Evolutionary conservation across 1,284 basidiomycete species (phyloP), one percentile per base, ranked within the genome.

Genomic region (Phenoliferia sp.): DNA sequence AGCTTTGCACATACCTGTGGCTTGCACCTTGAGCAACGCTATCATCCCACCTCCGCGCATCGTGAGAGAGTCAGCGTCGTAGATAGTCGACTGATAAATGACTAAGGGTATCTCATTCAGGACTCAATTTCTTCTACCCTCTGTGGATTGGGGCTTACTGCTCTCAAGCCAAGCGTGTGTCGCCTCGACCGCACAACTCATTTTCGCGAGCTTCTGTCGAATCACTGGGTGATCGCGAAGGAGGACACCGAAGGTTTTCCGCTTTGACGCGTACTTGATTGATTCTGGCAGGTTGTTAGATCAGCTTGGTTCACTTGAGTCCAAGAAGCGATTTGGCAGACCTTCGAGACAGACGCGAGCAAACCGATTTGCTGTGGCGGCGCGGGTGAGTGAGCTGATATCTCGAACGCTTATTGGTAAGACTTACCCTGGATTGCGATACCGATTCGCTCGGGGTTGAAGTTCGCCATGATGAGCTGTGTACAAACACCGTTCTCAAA

Each of bases 201-300:
- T 76, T 16, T 71, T 61, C 3, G 71, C 74, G 17, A 76, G 56
- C 59, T 76, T 76, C 33, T 72, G 66, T 3, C 75, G 70, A n/a
- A 76, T 76, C 39, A 76, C 75, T 17, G 75, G 75, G 55, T 76
- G 75, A 28, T 76, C 75, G 32, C 71, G 63, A 0, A 76, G 64
- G 35, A 61, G 64, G 33, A 72, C 70, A 39, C 71, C 70, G 54
- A 76, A 76, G 28, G 74, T 75, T 63, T 73, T 70, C 54, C 75
- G 72, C 66, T 76, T 76, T 32, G 61, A 65, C 16, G 73, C 73
- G 61, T 76, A 76, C 48, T 69, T 65, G 62, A n/a, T 62, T 56
- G 50, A 50, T 59, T 10, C 59, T 44, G 39, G 12, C 39, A n/a
- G 54, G 7, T 22, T 48, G 54, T 12, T 22, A n/a, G 35, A 12